Percentiles rank a stretch among this genome's conserved stretches.
phyloP scores from a whole-genome alignment of 2,329 filamentous ascomycete species.

The Fusarium solani-melongenae region DNA sequence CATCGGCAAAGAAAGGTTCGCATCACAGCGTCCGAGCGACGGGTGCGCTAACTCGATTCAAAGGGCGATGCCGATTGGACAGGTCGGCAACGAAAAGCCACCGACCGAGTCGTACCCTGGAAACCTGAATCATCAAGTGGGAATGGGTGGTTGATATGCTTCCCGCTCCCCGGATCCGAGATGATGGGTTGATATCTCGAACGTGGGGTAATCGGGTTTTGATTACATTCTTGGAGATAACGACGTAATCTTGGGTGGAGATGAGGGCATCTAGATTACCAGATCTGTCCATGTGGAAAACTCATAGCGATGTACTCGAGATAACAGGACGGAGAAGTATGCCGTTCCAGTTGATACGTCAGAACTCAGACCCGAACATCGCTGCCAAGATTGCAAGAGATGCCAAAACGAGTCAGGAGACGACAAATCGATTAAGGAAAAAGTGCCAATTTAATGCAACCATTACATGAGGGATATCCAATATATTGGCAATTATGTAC shows the following conservation, averaged over 20 bases:
- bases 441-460: background rate
- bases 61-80: slow-evolving; percentile 23
- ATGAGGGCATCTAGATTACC: background rate
- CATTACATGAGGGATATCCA: background rate
- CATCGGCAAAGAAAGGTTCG: slow-evolving; percentile 19
- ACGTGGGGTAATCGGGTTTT: background rate
- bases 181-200: background rate
- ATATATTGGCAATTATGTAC: background rate
- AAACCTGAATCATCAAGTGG: background rate
- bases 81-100: slow-evolving; percentile 17
- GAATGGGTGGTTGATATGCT: background rate
- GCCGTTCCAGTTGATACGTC: too few species aligned
- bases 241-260: background rate
- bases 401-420: background rate
- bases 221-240: background rate
- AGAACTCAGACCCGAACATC: background rate
- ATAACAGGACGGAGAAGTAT: background rate
- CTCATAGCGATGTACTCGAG: background rate
- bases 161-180: slow-evolving; percentile 1
- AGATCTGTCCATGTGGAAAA: background rate
- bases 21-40: background rate
- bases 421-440: background rate
- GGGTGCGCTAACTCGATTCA: background rate
- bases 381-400: background rate
- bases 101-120: background rate